Evolutionary conservation across 2,329 filamentous ascomycete genomes (phyloP), one percentile per base, ranked within the genome.

Genomic region (Orbilia brochopaga): DNA sequence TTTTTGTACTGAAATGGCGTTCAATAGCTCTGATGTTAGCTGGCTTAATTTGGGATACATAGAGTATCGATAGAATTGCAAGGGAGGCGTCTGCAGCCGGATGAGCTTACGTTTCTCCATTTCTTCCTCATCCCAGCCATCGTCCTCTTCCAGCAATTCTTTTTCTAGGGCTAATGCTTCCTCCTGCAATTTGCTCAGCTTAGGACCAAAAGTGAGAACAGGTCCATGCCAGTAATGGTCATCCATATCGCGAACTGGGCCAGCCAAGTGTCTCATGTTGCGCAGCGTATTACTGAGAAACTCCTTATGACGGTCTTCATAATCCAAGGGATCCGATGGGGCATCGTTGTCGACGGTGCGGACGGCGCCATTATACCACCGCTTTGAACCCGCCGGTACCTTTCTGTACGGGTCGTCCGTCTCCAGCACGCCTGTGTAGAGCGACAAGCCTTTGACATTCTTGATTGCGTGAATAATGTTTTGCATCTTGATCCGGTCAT

Each of bases 251-350:
- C 6, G 30, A 13, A 23, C 19, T 5, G 17, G 24, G 10, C 55
- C 55, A 2, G 19, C 55, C 11, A 59, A 27, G 19, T 59, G 55
- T 23, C 19, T 10, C 55, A 59, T 59, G 21, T 32, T 42, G n/a
- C 32, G 10, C 7, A 13, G 19, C 6, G 19, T 51, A 24, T 24
- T 15, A 15, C 15, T 51, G 48, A 51, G 27, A 15, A 19, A 15
- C 11, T 21, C 27, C 19, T 19, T 15, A 10, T 24, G 8, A 15
- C 19, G 19, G 17, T 51, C 11, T 24, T 51, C 15, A 4, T 2
- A 15, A 19, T 27, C 23, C 1, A 19, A 51, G 27, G 1, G 15
- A 13, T 24, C 23, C 19, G 13, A 19, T 13, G 48, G 48, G 15
- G 27, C 23, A 23, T n/a, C n/a, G n/a, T n/a, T n/a, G n/a, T n/a